These are phyloP conservation scores for Monilinia fructicola DNA, from an alignment of 2,329 filamentous ascomycete genomes.

Conservation along the genomic window DNA sequence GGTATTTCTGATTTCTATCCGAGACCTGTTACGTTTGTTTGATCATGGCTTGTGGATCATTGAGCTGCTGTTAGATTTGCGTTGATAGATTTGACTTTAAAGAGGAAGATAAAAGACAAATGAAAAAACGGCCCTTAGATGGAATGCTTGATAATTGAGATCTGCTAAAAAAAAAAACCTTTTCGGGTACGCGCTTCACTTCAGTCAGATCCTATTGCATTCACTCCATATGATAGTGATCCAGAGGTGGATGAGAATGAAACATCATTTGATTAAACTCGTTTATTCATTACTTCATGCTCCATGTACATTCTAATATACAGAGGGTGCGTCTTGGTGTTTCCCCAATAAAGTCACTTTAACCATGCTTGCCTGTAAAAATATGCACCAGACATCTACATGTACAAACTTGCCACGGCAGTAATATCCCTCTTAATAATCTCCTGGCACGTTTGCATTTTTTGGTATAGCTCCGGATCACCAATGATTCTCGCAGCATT, in stretches of 20 bases:
- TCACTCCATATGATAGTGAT: no score
- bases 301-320: not conserved
- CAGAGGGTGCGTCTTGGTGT: not conserved
- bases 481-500: slow-evolving; percentile 94
- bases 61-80: no score
- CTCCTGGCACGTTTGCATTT: slow-evolving; percentile 97
- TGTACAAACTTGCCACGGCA: slow-evolving; percentile 83
- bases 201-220: not conserved
- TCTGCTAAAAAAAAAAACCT: not conserved
- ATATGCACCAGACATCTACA: slow-evolving; percentile 53
- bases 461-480: slow-evolving; percentile 86
- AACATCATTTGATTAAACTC: not conserved
- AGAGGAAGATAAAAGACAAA: no score
- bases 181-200: not conserved
- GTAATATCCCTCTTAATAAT: slow-evolving; percentile 96
- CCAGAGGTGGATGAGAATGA: not conserved
- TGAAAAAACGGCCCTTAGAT: no score
- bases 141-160: not conserved
- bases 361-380: not conserved
- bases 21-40: not conserved
- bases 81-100: no score
- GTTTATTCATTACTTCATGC: slow-evolving; percentile 10
- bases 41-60: not conserved
- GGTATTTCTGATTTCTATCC: not conserved
- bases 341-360: not conserved